Base-by-base conservation (phyloP, 2,329 filamentous ascomycete species). In the Rugonectria rugulosa region DNA sequence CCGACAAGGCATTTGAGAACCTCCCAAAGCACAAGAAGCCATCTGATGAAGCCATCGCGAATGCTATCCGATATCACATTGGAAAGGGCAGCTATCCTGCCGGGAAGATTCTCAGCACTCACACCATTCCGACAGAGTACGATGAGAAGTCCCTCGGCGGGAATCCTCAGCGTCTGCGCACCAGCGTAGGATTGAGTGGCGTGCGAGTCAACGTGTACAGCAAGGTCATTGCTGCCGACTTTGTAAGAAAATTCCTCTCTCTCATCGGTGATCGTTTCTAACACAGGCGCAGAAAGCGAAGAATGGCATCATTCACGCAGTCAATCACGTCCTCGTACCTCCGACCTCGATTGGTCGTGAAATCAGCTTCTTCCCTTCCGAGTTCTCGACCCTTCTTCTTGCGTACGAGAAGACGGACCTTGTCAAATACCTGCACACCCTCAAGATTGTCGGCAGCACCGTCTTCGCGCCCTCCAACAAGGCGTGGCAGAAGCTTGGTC, bases 221-320 rank as follows among this genome's bases (percentile, higher is more conserved):
- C 75, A 87, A 84, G 61, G 77, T 96, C 27, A 75, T 92, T 4
- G 85, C 82, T 4, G 78, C 85, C 48, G 85, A 97, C 72, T 84
- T 95, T 64, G 87, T 90, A 77, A 60, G 83, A 10, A 6, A 37
- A 1, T 23, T n/a, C 9, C 26, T n/a, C 2, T 1, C 6, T 15
- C 6, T 10, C n/a, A 8, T 20, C 38, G 14, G 26, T 21, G 11
- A 40, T 17, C 10, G 4, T 5, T 2, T 7, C 15, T 29, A 14
- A 26, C 5, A n/a, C 15, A 36, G 1, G 3, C 3, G 20, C 38
- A 89, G 87, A 81, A 83, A 69, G 88, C 86, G 34, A 88, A 84
- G 58, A 96, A 96, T 69, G 92, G 93, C 36, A 80, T 95, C 32
- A 85, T 96, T 61, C 92, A 97, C 73, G 89, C 84, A 38, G 76